Evolutionary conservation across 2,329 filamentous ascomycete species (phyloP).

Genomic region (Talaromyces sp.): DNA sequence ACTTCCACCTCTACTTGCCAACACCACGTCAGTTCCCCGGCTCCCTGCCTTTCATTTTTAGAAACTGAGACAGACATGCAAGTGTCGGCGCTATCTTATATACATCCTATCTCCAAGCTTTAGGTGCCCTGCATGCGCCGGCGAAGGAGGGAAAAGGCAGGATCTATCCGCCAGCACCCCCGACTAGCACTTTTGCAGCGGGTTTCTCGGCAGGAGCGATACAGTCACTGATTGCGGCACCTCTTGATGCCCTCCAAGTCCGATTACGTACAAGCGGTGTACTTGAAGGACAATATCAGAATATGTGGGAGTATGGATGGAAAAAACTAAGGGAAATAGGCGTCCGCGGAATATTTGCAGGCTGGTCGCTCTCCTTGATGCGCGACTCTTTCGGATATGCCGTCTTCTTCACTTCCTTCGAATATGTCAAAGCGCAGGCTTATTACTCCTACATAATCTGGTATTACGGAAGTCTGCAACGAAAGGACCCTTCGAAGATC

Average conservation of each 20-base stretch:
- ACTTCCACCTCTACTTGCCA: conserved; percentile 60
- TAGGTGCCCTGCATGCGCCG: conserved; percentile 57
- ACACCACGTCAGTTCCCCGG: conserved; percentile 48
- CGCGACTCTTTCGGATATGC: conserved; percentile 60
- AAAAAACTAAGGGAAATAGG: conserved; percentile 59
- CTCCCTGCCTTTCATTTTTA: background rate
- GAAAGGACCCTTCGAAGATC: conserved; percentile 19
- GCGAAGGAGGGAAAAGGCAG: conserved; percentile 55
- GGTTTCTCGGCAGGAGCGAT: conserved; percentile 58
- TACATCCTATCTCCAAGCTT: conserved; percentile 59
- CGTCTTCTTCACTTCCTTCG: conserved; percentile 61
- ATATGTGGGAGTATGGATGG: conserved; percentile 61
- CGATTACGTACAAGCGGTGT: conserved; percentile 59
- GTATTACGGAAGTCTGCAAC: conserved; percentile 50
- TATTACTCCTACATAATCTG: conserved; percentile 60
- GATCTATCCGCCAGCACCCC: conserved; percentile 56
- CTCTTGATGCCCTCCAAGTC: conserved; percentile 60
- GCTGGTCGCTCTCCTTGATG: conserved; percentile 57
- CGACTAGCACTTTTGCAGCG: conserved; percentile 54
- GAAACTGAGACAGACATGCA: background rate
- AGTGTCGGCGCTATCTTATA: conserved; percentile 61
- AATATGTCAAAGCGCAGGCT: conserved; percentile 60
- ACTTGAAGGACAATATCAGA: conserved; percentile 56
- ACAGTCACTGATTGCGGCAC: conserved; percentile 60
- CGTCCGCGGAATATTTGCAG: conserved; percentile 58